Evolutionary conservation across 768 basidiomycete species (phyloP).

Genomic region (Phylloporus scabripes): DNA sequence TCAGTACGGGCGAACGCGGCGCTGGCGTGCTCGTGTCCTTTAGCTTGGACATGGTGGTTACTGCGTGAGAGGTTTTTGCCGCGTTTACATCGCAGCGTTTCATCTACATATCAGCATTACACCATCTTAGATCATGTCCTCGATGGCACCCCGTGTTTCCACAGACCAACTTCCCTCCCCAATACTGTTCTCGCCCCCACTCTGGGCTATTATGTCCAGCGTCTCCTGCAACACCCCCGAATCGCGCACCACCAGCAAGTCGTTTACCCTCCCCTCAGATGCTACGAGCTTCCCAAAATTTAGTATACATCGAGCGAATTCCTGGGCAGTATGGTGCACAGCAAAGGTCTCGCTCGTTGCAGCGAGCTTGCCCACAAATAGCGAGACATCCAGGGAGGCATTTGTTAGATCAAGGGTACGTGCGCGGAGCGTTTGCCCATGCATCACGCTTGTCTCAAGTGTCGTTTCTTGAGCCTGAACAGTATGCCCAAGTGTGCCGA

Average conservation of each 20-base stretch:
- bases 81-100: too few relatives aligned
- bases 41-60: too few relatives aligned
- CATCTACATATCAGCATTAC: too few relatives aligned
- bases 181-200: background rate
- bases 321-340: slow-evolving; percentile 8
- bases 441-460: slow-evolving; percentile 6
- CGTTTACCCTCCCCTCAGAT: slow-evolving; percentile 2
- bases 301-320: slow-evolving; percentile 6
- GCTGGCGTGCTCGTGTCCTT: too few relatives aligned
- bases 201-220: too few relatives aligned
- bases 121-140: slow-evolving; percentile 9
- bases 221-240: slow-evolving; percentile 6
- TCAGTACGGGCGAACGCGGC: slow-evolving; percentile 31
- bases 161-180: background rate
- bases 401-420: slow-evolving; percentile 14
- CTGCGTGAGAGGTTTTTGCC: too few relatives aligned
- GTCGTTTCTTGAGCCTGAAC: slow-evolving; percentile 2
- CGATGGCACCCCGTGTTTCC: background rate
- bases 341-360: slow-evolving; percentile 13
- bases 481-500: slow-evolving; percentile 1
- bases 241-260: slow-evolving; percentile 4
- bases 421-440: slow-evolving; percentile 9
- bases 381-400: slow-evolving; percentile 13
- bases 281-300: slow-evolving; percentile 9
- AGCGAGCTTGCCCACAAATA: slow-evolving; percentile 11